Base-by-base conservation (phyloP, 768 basidiomycete genomes). In the Russula ochroleuca region DNA sequence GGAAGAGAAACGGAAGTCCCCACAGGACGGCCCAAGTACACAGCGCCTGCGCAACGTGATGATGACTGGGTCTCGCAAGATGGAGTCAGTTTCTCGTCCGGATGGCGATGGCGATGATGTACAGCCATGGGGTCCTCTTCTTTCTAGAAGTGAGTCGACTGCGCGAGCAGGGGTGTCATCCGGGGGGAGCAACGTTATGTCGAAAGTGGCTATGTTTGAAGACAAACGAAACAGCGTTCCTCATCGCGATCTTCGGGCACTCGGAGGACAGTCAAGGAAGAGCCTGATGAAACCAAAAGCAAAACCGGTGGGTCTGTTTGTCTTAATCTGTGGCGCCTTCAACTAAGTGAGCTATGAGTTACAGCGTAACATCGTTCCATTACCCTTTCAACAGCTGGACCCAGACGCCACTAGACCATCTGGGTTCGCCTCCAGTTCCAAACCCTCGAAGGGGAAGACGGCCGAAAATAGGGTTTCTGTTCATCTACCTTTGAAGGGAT, bases 11-110 rank as follows among this genome's bases (percentile, higher is more conserved):
- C 38, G 5, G 31, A 56, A 43, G 33, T 25, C 52, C 33, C 53
- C 59, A 43, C 21, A 49, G 48, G 63, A 64, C 21, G 63, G 63
- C 31, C 47, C 49, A 23, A 56, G 58, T 43, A 64, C 63, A 13
- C 53, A 14, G 53, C 63, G 59, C 17, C 1, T 64, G 63, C 63
- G 63, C 53, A 50, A 35, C 11, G 8, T 9, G 43, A 10, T 43
- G 8, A 41, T 50, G 38, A 2, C 28, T 11, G 53, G 17, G 17
- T 5, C 41, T 6, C 56, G 19, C 55, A n/a, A 17, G 11, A 13
- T 41, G 14, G 25, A 33, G 15, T 37, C 43, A 17, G 2, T 17
- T 49, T 47, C 50, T 52, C 35, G 33, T 28, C 21, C 3, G 33
- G 49, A 51, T 11, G 8, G 23, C 19, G 49, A 37, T n/a, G 25